Evolutionary conservation across 257 asterid species (phyloP), one percentile per base, ranked within the genome.

Genomic region (Misopates orontium): DNA sequence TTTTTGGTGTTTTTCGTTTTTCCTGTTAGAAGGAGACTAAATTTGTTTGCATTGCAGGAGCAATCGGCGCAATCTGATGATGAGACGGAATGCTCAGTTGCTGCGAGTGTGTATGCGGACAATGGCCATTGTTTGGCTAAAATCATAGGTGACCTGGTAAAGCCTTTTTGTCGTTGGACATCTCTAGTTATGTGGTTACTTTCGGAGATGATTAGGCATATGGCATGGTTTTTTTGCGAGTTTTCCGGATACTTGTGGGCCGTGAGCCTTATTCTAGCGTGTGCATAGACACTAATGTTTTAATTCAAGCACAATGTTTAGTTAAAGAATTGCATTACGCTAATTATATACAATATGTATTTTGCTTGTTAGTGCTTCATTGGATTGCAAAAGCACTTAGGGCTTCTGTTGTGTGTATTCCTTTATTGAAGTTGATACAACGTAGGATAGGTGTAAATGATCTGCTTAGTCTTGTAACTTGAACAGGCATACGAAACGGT

Each of bases 91-190:
- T 58, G 49, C 60, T 66, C 64, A 13, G 73, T 23, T 60, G 65
- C 69, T 1, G 28, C 69, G 6, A 25, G 41, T 41, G 73, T 76
- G 5, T 64, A 64, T 78, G 69, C 49, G 39, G 80, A 78, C 67
- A 55, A 73, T 63, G 79, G 57, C 54, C 75, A 45, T 67, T 82
- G 82, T 87, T 77, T 84, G 81, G 72, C 75, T 58, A 76, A 66
- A 32, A 62, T 84, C 70, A 67, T 77, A 20, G 81, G 77, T 50
- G 73, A 77, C 72, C 71, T 86, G 87, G 97, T 87, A 83, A 58
- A 74, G 54, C 52, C 69, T 66, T 71, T 31, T 40, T 44, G 53
- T 41, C 68, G 11, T 53, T 10, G 5, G 13, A 20, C 24, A 9
- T 53, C n/a, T 8, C 8, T 53, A 22, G 8, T 23, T 53, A 13